These are phyloP conservation scores for Fraxinus dipetala DNA, from an alignment of 305 asterid species.

Conservation along the genomic window DNA sequence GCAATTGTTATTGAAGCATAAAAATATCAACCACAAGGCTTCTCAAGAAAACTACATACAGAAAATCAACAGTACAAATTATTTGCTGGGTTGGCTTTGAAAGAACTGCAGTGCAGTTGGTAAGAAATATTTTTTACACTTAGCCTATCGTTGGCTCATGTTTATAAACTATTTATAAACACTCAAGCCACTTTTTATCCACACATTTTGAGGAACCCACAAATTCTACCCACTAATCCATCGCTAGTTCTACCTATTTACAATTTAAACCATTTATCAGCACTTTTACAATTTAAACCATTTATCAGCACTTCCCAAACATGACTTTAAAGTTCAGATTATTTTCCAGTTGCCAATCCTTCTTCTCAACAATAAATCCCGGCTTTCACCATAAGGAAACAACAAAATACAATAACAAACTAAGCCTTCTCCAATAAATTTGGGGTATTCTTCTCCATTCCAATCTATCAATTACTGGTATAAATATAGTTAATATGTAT, in stretches of 20 bases:
- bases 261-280: too few species aligned
- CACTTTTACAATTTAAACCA: too few species aligned
- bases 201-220: too few species aligned
- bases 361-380: neutral
- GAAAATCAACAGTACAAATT: neutral
- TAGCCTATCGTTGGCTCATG: too few species aligned
- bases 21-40: neutral
- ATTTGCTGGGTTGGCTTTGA: neutral
- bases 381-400: neutral
- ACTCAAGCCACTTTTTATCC: too few species aligned
- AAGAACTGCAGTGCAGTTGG: neutral
- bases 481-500: neutral
- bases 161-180: too few species aligned
- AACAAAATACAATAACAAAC: neutral
- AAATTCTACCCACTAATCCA: too few species aligned
- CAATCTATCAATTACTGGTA: neutral
- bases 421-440: neutral
- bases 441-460: neutral
- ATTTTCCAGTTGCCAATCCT: neutral
- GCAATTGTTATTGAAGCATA: neutral
- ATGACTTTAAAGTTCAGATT: neutral
- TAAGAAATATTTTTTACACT: neutral
- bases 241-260: too few species aligned
- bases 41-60: neutral
- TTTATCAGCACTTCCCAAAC: too few species aligned